These are phyloP conservation scores for Stephanodiscus minutulus DNA, from an alignment of 108 stramenopile genomes.

Conservation along the genomic window DNA sequence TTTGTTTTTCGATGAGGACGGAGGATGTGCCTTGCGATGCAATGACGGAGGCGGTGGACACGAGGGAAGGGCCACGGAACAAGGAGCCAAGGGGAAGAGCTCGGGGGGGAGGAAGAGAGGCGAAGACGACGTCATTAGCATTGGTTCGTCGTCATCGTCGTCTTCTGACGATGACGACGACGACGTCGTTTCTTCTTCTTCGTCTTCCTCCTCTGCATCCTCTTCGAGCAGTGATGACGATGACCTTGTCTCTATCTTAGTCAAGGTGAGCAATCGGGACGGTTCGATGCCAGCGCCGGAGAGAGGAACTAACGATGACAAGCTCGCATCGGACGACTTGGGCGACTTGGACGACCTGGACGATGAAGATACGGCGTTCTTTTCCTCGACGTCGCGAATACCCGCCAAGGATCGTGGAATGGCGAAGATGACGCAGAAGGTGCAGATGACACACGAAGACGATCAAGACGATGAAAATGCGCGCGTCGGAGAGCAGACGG, in stretches of 20 bases:
- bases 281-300: not conserved
- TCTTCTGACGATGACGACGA: not conserved
- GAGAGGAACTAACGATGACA: not conserved
- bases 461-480: not conserved
- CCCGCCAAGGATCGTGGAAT: not conserved
- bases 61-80: too few relatives aligned
- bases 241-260: not conserved
- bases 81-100: too few relatives aligned
- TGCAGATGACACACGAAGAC: not conserved
- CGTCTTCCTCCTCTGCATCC: not conserved
- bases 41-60: too few relatives aligned
- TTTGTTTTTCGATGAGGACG: not conserved
- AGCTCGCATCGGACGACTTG: not conserved
- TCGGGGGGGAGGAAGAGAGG: too few relatives aligned
- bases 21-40: not conserved
- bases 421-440: not conserved
- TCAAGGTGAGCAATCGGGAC: not conserved
- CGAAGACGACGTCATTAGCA: not conserved
- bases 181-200: not conserved
- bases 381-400: constrained; percentile 1
- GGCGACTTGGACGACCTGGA: constrained; percentile 22
- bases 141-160: constrained; percentile 1
- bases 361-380: constrained; percentile 16
- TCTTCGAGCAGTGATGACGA: constrained; percentile 4
- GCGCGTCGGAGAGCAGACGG: not conserved